Evolutionary conservation across 768 basidiomycete species (phyloP).

Genomic region (Tylopilus balloui): DNA sequence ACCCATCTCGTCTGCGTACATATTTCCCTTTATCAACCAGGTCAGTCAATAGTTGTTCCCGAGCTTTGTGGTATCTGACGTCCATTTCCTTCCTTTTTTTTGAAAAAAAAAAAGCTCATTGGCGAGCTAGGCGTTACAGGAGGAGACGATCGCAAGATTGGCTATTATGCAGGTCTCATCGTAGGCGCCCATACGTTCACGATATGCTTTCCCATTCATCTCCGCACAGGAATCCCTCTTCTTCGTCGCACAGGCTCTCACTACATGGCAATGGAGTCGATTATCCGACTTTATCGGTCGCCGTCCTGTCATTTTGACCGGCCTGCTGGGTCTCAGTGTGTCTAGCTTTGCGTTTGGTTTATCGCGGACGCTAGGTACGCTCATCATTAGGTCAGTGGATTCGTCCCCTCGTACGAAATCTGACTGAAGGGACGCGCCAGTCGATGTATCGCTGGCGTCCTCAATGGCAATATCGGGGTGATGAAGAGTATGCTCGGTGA

Average conservation of each 20-base stretch:
- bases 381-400: slow-evolving; percentile 49
- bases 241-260: slow-evolving; percentile 52
- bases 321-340: slow-evolving; percentile 45
- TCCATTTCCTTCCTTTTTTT: too few species aligned
- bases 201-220: not conserved
- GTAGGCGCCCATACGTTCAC: not conserved
- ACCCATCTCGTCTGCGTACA: slow-evolving; percentile 50
- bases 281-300: slow-evolving; percentile 57
- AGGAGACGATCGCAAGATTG: slow-evolving; percentile 50
- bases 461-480: slow-evolving; percentile 46
- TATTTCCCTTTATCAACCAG: slow-evolving; percentile 63
- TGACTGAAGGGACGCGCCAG: slow-evolving; percentile 15
- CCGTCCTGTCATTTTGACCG: slow-evolving; percentile 55
- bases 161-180: slow-evolving; percentile 49
- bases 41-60: slow-evolving; percentile 22
- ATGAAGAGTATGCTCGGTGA: not conserved
- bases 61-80: not conserved
- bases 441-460: slow-evolving; percentile 33
- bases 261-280: slow-evolving; percentile 61
- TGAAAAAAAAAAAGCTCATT: slow-evolving; percentile 46
- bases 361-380: slow-evolving; percentile 48
- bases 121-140: slow-evolving; percentile 14
- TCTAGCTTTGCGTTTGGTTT: slow-evolving; percentile 62
- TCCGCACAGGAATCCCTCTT: slow-evolving; percentile 57
- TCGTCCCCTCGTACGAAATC: not conserved